These are phyloP conservation scores for Pistacia integerrima DNA, from an alignment of 345 rosid species.

Conservation along the genomic window DNA sequence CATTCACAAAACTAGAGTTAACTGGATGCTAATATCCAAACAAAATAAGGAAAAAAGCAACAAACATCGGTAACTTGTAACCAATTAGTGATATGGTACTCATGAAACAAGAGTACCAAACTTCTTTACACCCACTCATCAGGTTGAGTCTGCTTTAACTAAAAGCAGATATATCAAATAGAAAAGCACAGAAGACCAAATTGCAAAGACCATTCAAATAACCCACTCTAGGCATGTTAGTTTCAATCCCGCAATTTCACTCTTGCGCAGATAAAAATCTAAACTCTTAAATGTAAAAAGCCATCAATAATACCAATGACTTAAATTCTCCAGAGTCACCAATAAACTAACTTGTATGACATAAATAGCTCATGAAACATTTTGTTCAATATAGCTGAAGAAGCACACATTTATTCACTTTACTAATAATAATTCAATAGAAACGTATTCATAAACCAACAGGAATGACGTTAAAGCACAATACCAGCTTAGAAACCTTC, in stretches of 20 bases:
- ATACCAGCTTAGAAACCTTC: conserved; percentile 74
- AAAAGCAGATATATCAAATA: neutral
- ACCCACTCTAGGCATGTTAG: neutral
- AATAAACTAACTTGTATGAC: neutral
- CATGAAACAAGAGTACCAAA: neutral
- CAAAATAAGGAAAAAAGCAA: neutral
- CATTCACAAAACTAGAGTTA: neutral
- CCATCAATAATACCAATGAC: neutral
- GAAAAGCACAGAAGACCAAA: neutral
- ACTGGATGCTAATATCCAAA: neutral
- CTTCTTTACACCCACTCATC: neutral
- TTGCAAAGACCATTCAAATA: neutral
- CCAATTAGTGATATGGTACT: neutral
- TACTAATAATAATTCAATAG: neutral
- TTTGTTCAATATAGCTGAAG: neutral
- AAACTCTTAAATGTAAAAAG: neutral
- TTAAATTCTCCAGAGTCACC: neutral
- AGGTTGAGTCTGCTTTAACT: neutral
- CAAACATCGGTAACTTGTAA: neutral
- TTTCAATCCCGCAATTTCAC: neutral
- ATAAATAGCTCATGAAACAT: neutral
- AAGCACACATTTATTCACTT: too few species aligned
- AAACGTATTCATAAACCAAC: neutral
- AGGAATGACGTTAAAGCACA: conserved; percentile 11
- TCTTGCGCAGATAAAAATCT: neutral